Percentiles rank a stretch among this genome's conserved stretches.
phyloP scores from a whole-genome alignment of 768 basidiomycete species.

The Calocybe cyanea region DNA sequence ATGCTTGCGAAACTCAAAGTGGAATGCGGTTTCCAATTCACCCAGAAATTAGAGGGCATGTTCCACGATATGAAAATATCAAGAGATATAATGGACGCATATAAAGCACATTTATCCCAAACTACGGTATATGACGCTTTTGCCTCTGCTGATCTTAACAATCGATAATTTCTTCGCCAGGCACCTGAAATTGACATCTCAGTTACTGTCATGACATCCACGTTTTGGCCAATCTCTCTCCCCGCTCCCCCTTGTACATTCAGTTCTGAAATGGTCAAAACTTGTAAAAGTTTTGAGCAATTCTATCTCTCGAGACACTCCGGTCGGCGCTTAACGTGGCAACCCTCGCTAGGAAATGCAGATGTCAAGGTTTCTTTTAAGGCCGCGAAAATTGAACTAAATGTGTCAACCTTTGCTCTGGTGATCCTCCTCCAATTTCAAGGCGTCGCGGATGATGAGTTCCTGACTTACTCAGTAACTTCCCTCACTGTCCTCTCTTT shows the following conservation, averaged over 20 bases:
- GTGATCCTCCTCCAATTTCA: constrained; percentile 89
- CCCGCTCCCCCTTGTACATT: constrained; percentile 62
- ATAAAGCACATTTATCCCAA: constrained; percentile 56
- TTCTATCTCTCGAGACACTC: constrained; percentile 90
- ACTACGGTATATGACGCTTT: constrained; percentile 43
- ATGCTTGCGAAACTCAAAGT: constrained; percentile 98
- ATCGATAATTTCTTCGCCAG: constrained; percentile 35
- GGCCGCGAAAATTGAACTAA: constrained; percentile 77
- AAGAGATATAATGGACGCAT: constrained; percentile 73
- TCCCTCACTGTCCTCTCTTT: not conserved
- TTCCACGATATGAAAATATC: constrained; percentile 96
- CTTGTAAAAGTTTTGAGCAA: constrained; percentile 76
- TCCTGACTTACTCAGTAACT: constrained; percentile 74
- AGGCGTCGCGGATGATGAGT: constrained; percentile 58
- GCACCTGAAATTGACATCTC: constrained; percentile 73
- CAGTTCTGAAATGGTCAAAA: constrained; percentile 56
- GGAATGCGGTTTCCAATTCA: constrained; percentile 95
- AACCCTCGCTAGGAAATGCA: constrained; percentile 83
- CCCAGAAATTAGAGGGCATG: constrained; percentile 98
- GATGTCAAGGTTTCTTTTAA: constrained; percentile 87
- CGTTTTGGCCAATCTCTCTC: constrained; percentile 89
- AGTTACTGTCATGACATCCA: constrained; percentile 93
- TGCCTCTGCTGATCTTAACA: constrained; percentile 6
- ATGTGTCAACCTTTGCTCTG: constrained; percentile 85
- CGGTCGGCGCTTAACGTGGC: constrained; percentile 90